Percentiles rank a stretch among this genome's conserved stretches.
These are phyloP conservation scores for Syncephalastrum sp. DNA, from an alignment of 371 early-diverging fungal species.

Conservation along the genomic window DNA sequence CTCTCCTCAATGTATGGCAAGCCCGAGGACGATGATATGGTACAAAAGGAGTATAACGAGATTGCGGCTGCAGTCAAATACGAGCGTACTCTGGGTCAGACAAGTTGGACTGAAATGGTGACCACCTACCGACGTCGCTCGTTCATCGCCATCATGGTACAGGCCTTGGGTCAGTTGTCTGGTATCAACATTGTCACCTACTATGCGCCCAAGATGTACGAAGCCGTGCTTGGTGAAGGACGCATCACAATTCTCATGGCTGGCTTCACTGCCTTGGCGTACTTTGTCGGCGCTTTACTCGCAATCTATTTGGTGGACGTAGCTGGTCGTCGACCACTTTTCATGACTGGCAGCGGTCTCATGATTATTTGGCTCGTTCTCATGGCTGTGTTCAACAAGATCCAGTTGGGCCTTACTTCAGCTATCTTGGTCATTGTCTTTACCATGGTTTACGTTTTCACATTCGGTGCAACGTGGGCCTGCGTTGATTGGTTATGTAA, in stretches of 20 bases:
- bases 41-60: conserved; percentile 68
- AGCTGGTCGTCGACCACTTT: conserved; percentile 39
- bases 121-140: conserved; percentile 50
- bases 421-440: conserved; percentile 36
- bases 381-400: conserved; percentile 41
- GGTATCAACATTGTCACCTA: conserved; percentile 76
- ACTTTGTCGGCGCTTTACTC: conserved; percentile 31
- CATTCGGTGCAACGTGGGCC: conserved; percentile 41
- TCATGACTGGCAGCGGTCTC: conserved; percentile 32
- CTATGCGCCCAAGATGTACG: conserved; percentile 71
- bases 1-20: conserved; percentile 70
- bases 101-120: conserved; percentile 73
- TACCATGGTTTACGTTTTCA: conserved; percentile 33
- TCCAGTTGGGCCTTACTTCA: conserved; percentile 32
- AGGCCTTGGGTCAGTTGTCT: conserved; percentile 59
- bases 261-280: conserved; percentile 37
- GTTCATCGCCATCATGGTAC: conserved; percentile 66
- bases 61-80: conserved; percentile 64
- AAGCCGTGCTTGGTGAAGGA: conserved; percentile 44
- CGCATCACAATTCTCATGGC: conserved; percentile 31
- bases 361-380: conserved; percentile 38
- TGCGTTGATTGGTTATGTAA: conserved; percentile 42
- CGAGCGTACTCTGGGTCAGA: conserved; percentile 67
- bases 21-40: conserved; percentile 47
- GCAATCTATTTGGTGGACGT: conserved; percentile 32